phyloP scores from a whole-genome alignment of 2,329 filamentous ascomycete genomes.

The Ascochyta pisi region DNA sequence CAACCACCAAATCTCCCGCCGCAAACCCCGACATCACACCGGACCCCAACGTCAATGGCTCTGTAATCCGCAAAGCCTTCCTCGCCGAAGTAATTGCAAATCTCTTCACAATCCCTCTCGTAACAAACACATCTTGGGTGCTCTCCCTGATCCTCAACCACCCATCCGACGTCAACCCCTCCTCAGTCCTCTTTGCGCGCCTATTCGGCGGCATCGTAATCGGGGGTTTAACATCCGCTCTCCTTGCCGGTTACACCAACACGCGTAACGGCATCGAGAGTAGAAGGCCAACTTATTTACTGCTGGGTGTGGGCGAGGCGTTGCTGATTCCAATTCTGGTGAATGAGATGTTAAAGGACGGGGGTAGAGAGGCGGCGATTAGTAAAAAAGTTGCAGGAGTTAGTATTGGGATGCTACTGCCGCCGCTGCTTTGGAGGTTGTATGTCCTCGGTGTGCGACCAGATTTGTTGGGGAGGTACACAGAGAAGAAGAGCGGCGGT shows the following conservation, averaged over 20 bases:
- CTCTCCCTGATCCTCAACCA: conserved; percentile 30
- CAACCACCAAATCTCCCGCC: conserved; percentile 28
- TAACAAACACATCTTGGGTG: conserved; percentile 31
- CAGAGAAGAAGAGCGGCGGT: conserved; percentile 9
- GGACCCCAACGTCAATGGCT: conserved; percentile 19
- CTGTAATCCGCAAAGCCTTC: conserved; percentile 38
- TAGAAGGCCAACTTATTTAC: conserved; percentile 30
- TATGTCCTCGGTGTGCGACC: conserved; percentile 33
- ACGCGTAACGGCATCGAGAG: conserved; percentile 37
- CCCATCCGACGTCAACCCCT: conserved; percentile 30
- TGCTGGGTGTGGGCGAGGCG: conserved; percentile 32
- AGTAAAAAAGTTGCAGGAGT: conserved; percentile 25
- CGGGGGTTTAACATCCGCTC: conserved; percentile 32
- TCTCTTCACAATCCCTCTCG: conserved; percentile 35
- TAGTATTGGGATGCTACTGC: conserved; percentile 27
- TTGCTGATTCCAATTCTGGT: conserved; percentile 29
- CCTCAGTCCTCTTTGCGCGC: conserved; percentile 33
- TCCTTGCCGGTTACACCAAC: conserved; percentile 31
- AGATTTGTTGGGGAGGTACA: conserved; percentile 32
- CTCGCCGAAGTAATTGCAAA: conserved; percentile 36
- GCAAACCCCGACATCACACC: conserved; percentile 28
- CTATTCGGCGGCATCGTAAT: conserved; percentile 33
- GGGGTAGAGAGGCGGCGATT: conserved; percentile 25
- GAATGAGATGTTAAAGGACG: conserved; percentile 27
- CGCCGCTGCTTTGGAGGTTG: conserved; percentile 33